These are phyloP conservation scores for Erodium texanum DNA, from an alignment of 441 rosid genomes.

Conservation along the genomic window DNA sequence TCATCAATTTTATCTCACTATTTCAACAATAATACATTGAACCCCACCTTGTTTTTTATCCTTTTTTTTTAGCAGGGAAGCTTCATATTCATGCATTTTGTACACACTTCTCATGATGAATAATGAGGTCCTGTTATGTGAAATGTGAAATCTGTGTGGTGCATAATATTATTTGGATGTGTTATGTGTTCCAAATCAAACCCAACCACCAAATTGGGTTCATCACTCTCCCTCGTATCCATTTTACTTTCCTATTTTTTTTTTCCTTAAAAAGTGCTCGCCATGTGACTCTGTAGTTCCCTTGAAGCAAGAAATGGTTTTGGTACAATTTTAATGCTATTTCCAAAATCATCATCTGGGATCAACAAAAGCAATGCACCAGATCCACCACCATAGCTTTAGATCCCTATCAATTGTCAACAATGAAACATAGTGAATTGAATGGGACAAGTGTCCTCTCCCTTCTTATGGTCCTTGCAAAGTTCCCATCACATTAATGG, in stretches of 20 bases:
- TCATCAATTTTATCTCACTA: neutral
- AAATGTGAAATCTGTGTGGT: too few relatives aligned
- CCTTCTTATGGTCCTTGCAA: too few relatives aligned
- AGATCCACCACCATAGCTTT: too few relatives aligned
- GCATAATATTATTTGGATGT: neutral
- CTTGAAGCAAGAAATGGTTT: neutral
- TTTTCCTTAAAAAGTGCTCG: neutral
- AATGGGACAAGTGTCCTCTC: too few relatives aligned
- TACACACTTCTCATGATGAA: neutral
- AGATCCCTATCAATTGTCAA: too few relatives aligned
- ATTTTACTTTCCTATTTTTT: too few relatives aligned
- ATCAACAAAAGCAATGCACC: too few relatives aligned
- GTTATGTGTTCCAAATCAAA: too few relatives aligned
- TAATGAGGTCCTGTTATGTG: neutral
- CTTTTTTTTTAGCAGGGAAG: neutral
- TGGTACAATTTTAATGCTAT: too few relatives aligned
- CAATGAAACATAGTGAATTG: too few relatives aligned
- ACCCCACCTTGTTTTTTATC: neutral
- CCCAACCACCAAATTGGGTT: neutral
- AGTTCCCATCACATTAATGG: too few relatives aligned
- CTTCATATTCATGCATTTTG: neutral
- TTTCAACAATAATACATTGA: neutral
- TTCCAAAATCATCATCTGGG: too few relatives aligned
- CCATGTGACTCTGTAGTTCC: neutral
- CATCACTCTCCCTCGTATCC: neutral